Percentiles rank a stretch among this genome's conserved stretches.
These are phyloP conservation scores for Flaveria floridana DNA, from an alignment of 140 eudicot genomes.

Conservation along the genomic window DNA sequence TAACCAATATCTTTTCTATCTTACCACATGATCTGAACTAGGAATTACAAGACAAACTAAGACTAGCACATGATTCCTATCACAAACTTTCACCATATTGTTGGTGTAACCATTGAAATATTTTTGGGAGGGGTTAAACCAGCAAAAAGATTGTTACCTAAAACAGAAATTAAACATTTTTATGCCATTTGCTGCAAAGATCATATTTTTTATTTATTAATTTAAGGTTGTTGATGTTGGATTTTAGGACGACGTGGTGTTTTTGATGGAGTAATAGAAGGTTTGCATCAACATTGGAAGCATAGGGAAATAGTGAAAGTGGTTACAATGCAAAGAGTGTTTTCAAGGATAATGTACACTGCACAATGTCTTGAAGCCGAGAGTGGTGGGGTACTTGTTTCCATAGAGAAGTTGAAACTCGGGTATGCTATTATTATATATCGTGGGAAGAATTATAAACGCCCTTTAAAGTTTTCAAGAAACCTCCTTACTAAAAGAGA, in stretches of 20 bases:
- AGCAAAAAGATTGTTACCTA: neutral
- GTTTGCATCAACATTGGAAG: constrained; percentile 98
- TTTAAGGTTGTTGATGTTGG: constrained; percentile 9
- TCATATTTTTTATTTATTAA: neutral
- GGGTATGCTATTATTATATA: constrained; percentile 90
- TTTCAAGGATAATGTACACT: constrained; percentile 58
- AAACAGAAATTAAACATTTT: neutral
- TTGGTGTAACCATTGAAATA: neutral
- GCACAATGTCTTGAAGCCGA: constrained; percentile 76
- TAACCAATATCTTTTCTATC: too few relatives aligned
- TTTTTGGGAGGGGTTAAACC: neutral
- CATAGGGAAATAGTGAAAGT: constrained; percentile 88
- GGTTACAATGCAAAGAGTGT: constrained; percentile 73
- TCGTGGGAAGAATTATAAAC: constrained; percentile 90
- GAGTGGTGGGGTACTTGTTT: constrained; percentile 79
- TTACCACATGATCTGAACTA: too few relatives aligned
- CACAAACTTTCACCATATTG: neutral
- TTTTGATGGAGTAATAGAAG: constrained; percentile 90
- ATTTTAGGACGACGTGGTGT: constrained; percentile 89
- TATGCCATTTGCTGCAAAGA: neutral
- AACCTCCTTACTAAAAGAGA: constrained; percentile 71
- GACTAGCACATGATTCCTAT: too few relatives aligned
- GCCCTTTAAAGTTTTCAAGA: constrained; percentile 51
- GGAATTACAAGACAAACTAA: too few relatives aligned
- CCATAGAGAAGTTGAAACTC: constrained; percentile 74